Evolutionary conservation across 768 basidiomycete genomes (phyloP).

Genomic region (Pleurotus sapidus): DNA sequence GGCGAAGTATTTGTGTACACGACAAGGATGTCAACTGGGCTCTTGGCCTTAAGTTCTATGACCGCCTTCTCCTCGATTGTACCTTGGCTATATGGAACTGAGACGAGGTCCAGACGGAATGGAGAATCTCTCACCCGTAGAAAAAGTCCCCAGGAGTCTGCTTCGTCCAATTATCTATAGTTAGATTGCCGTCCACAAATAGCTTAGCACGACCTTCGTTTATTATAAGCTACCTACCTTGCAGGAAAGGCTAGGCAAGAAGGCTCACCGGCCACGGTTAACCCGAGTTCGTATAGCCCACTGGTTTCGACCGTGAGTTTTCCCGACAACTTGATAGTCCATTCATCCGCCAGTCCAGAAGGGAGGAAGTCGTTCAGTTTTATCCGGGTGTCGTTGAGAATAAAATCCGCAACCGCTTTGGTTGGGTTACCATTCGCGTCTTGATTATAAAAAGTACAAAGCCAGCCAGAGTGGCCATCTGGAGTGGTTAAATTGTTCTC

Average conservation of each 20-base stretch:
- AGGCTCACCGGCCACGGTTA: conserved; percentile 54
- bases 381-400: conserved; percentile 51
- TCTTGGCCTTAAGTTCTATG: conserved; percentile 41
- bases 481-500: conserved; percentile 54
- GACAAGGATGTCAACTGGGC: conserved; percentile 51
- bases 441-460: conserved; percentile 60
- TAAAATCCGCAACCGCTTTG: conserved; percentile 10
- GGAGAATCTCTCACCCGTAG: conserved; percentile 45
- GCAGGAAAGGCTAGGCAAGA: not conserved
- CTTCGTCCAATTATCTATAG: conserved; percentile 71
- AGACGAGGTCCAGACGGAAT: too few relatives aligned
- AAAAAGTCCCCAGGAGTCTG: conserved; percentile 69
- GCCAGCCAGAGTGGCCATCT: conserved; percentile 57
- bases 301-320: conserved; percentile 49
- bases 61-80: conserved; percentile 61
- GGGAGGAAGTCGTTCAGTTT: conserved; percentile 70
- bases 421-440: conserved; percentile 44
- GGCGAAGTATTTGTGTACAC: conserved; percentile 64
- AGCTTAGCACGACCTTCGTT: conserved; percentile 55
- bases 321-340: conserved; percentile 62
- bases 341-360: conserved; percentile 50
- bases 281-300: conserved; percentile 53
- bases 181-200: conserved; percentile 53
- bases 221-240: not conserved
- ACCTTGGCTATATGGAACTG: conserved; percentile 42